Evolutionary conservation across 176 grass and related monocot genomes (phyloP).

Genomic region (Oryza glumipatula): DNA sequence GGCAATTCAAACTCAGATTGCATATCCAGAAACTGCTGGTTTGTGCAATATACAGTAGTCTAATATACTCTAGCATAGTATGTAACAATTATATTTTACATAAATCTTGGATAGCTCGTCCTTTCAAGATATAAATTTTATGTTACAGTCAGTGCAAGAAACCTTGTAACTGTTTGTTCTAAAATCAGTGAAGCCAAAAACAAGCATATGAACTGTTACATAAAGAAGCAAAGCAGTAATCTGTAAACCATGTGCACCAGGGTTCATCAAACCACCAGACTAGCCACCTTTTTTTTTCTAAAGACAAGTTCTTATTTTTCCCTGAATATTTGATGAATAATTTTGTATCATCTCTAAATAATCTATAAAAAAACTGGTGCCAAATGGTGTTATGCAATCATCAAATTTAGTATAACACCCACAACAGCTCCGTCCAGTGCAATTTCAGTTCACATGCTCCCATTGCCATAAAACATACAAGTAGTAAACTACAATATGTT

Average conservation of each 20-base stretch:
- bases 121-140: background rate
- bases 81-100: constrained; percentile 7
- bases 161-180: background rate
- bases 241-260: background rate
- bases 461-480: constrained; percentile 18
- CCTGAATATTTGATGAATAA: background rate
- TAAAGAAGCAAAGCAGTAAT: constrained; percentile 5
- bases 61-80: background rate
- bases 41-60: background rate
- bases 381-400: background rate
- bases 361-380: background rate
- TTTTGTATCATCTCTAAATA: background rate
- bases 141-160: background rate
- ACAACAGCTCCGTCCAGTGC: background rate
- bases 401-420: background rate
- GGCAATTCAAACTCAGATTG: background rate
- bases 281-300: background rate
- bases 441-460: constrained; percentile 4
- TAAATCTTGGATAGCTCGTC: background rate
- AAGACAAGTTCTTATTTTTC: background rate
- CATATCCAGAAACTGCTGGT: background rate
- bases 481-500: constrained; percentile 1
- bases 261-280: background rate
- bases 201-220: background rate
- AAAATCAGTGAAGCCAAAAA: constrained; percentile 15